These are phyloP conservation scores for Filobasidium floriforme DNA, from an alignment of 768 basidiomycete species.

Conservation along the genomic window DNA sequence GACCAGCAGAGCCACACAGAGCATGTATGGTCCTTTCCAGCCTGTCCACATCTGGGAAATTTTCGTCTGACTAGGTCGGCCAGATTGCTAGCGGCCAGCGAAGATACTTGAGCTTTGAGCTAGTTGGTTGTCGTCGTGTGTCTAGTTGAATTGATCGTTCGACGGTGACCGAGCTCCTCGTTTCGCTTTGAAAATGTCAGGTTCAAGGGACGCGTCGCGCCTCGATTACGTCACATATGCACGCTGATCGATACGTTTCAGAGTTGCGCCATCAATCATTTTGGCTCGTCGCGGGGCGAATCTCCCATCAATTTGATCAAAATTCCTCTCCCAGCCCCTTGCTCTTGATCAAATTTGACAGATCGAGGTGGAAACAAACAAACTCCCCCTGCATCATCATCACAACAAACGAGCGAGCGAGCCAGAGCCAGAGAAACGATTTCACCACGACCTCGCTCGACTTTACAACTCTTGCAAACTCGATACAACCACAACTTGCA, in stretches of 20 bases:
- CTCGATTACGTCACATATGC: not conserved
- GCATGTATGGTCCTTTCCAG: too few relatives aligned
- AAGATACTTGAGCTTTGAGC: too few relatives aligned
- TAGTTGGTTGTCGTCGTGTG: too few relatives aligned
- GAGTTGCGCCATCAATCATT: not conserved
- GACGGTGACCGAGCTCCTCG: not conserved
- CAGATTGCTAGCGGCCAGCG: too few relatives aligned
- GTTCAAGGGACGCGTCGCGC: not conserved
- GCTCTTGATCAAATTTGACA: not conserved
- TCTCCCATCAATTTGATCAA: not conserved
- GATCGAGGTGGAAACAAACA: not conserved
- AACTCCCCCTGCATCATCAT: not conserved
- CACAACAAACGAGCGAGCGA: not conserved
- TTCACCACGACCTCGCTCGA: not conserved
- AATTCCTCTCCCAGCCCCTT: not conserved
- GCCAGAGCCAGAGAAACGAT: not conserved
- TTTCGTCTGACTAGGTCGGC: too few relatives aligned
- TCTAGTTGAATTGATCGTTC: not conserved
- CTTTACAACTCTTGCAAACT: too few relatives aligned
- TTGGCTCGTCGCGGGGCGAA: not conserved
- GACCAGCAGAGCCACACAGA: not conserved
- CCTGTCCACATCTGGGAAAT: too few relatives aligned
- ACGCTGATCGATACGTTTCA: not conserved
- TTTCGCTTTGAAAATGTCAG: not conserved
- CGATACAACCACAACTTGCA: too few relatives aligned